These are phyloP conservation scores for Cryptomeria japonica DNA, from an alignment of 75 land plant species.

Conservation along the genomic window DNA sequence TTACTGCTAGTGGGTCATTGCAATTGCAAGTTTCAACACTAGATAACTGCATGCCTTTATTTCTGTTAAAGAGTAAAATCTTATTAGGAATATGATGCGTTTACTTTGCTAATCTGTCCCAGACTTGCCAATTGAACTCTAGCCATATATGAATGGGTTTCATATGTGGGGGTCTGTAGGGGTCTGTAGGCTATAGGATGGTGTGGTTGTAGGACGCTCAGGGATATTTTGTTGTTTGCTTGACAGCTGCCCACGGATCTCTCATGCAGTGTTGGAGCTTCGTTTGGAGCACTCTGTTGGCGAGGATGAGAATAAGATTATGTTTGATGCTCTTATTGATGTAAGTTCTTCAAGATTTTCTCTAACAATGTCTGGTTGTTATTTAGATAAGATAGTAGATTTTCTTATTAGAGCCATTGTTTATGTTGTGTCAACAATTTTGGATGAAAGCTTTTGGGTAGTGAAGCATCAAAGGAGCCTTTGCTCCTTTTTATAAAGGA, in stretches of 20 bases:
- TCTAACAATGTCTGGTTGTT: neutral
- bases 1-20: neutral
- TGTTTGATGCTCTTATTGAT: conserved; percentile 42
- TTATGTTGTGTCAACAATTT: neutral
- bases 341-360: conserved; percentile 17
- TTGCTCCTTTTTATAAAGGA: conserved; percentile 40
- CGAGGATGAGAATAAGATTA: conserved; percentile 44
- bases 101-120: neutral
- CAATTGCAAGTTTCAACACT: neutral
- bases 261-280: conserved; percentile 56
- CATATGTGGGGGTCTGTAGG: neutral
- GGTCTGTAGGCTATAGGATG: conserved; percentile 10
- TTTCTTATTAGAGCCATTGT: neutral
- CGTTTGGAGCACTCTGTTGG: conserved; percentile 49
- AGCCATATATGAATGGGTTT: conserved; percentile 1
- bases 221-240: conserved; percentile 39
- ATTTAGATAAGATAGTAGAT: neutral
- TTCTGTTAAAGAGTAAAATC: neutral
- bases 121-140: neutral
- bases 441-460: conserved; percentile 22
- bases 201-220: conserved; percentile 35
- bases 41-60: neutral
- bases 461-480: conserved; percentile 47
- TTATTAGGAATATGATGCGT: neutral
- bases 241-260: conserved; percentile 48